Evolutionary conservation across 1,284 basidiomycete genomes (phyloP).

Genomic region (Boletellus sp.): DNA sequence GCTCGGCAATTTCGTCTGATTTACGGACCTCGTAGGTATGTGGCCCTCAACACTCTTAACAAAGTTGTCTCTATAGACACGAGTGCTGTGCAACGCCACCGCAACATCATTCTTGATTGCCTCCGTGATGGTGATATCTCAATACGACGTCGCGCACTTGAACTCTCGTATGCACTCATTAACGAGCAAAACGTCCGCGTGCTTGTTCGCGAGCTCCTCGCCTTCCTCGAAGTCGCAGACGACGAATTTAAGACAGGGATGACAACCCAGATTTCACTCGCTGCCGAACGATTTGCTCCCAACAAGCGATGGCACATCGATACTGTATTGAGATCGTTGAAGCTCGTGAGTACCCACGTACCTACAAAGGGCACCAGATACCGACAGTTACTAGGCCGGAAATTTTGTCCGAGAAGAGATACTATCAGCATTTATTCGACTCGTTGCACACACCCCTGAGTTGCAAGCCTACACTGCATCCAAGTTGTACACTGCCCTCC

Average conservation of each 20-base stretch:
- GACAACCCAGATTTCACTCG: conserved; percentile 96
- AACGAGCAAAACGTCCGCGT: conserved; percentile 94
- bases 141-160: conserved; percentile 92
- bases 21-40: conserved; percentile 62
- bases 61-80: conserved; percentile 99
- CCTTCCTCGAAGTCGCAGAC: conserved; percentile 97
- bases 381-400: conserved; percentile 65
- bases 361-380: neutral
- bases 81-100: conserved; percentile 96
- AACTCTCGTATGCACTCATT: conserved; percentile 96
- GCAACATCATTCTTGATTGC: conserved; percentile 97
- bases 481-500: conserved; percentile 86
- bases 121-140: conserved; percentile 98
- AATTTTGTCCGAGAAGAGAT: conserved; percentile 99
- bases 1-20: neutral
- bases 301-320: conserved; percentile 99
- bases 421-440: conserved; percentile 89
- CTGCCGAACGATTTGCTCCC: conserved; percentile 94
- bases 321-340: conserved; percentile 90
- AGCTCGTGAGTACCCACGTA: conserved; percentile 60
- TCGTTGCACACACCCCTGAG: conserved; percentile 96
- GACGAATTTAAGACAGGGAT: conserved; percentile 98
- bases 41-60: conserved; percentile 97
- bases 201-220: conserved; percentile 88
- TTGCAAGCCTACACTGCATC: conserved; percentile 95